Base-by-base conservation (phyloP, 108 stramenopile genomes). In the Craspedostauros australis region DNA sequence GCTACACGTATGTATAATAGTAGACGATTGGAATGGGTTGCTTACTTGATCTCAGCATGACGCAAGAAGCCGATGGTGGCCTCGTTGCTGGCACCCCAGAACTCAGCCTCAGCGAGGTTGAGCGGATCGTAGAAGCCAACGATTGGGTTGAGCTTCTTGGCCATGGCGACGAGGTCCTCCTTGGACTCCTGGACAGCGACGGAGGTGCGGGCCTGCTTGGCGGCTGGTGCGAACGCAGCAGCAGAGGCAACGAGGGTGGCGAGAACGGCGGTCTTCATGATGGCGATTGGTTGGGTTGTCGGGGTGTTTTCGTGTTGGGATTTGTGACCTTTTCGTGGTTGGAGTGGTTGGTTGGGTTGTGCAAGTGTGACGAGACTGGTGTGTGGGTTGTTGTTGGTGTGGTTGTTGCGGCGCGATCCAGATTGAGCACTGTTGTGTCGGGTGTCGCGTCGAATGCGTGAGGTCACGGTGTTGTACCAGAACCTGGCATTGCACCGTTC, bases 31-130 rank as follows among this genome's bases (percentile, higher is more conserved):
- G n/a, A n/a, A n/a, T 54, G 25, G 40, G n/a, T 5, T 33, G 46
- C 62, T 53, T 42, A 63, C 62, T 87, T 87, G 71, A 87, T 87
- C 45, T 87, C 85, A 36, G 80, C 62, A 32, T 87, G 85, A 40
- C 85, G 66, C 38, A 87, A 64, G 66, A 82, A 87, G 2, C 61
- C 79, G 51, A 87, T 87, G 50, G 78, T 77, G 43, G 54, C 76
- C 53, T 83, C 84, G 21, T 86, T 77, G 23, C 59, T 48, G 8
- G 36, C 45, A 5, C 75, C 79, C 82, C 82, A 84, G 62, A 84
- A 84, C 51, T 80, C 72, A 32, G 68, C 62, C 6, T 73, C 77
- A 4, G 77, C 73, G 57, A 78, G 68, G 66, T 77, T 72, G 49
- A 82, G 60, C 45, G 84, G 84, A 71, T 86, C 84, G 39, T 78